Conservation (phyloP, 495 filamentous ascomycete genomes). For the Xylaria scruposa region DNA sequence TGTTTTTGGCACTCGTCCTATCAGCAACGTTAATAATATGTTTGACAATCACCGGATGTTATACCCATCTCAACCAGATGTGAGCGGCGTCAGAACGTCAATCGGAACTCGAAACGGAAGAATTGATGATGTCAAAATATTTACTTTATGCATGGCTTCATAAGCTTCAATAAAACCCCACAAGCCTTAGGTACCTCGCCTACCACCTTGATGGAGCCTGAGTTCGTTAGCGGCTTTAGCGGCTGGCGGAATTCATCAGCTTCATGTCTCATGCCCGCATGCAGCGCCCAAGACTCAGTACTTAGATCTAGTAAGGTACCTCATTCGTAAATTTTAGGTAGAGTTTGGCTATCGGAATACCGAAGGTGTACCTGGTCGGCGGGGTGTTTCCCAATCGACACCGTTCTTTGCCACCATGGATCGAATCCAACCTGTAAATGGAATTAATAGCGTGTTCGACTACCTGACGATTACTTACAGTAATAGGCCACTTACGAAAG, state of each 20-base stretch:
- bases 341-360: background rate
- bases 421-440: background rate
- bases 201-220: too few relatives aligned
- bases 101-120: background rate
- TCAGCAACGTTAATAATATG: background rate
- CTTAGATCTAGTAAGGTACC: background rate
- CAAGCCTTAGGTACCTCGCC: too few relatives aligned
- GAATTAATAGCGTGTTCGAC: conserved; percentile 1
- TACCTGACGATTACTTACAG: background rate
- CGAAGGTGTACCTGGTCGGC: background rate
- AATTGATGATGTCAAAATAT: background rate
- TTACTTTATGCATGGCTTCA: background rate
- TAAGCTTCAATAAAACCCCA: background rate
- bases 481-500: background rate
- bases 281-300: too few relatives aligned
- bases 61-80: background rate
- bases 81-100: background rate
- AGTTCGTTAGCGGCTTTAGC: background rate
- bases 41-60: background rate
- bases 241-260: too few relatives aligned
- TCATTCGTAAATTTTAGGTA: background rate
- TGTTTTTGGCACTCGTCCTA: background rate
- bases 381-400: conserved; percentile 1
- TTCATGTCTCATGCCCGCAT: too few relatives aligned
- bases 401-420: conserved; percentile 15